These are phyloP conservation scores for Apiotrichum sp. DNA, from an alignment of 1,284 basidiomycete genomes.

Conservation along the genomic window DNA sequence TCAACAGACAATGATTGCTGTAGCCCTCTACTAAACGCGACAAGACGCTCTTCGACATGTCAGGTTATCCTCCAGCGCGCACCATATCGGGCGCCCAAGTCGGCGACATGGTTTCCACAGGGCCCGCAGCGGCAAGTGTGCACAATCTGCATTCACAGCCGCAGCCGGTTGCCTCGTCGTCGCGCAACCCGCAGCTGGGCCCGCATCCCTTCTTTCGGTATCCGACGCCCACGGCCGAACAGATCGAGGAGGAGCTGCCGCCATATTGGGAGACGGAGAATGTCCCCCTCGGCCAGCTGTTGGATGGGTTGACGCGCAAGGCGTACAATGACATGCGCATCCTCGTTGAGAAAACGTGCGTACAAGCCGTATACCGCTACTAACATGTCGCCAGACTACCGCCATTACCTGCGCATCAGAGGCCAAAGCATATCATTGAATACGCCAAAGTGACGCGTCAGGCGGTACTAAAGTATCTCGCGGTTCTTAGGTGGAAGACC, in stretches of 20 bases:
- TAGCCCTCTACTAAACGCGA: background rate
- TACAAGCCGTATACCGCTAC: background rate
- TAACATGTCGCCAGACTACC: constrained; percentile 15
- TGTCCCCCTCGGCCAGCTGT: constrained; percentile 29
- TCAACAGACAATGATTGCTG: too few species aligned
- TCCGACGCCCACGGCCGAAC: constrained; percentile 32
- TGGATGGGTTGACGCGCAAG: constrained; percentile 33
- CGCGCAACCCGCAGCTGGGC: constrained; percentile 36
- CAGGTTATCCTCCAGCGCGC: background rate
- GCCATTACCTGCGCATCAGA: constrained; percentile 20
- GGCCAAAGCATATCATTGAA: constrained; percentile 37
- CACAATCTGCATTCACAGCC: constrained; percentile 10
- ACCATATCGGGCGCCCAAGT: background rate
- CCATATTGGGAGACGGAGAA: constrained; percentile 38
- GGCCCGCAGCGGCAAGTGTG: background rate
- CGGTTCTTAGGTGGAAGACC: constrained; percentile 41
- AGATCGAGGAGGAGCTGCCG: constrained; percentile 39
- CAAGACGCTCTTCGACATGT: background rate
- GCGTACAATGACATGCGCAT: constrained; percentile 33
- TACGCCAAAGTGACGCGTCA: constrained; percentile 40
- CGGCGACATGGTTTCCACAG: background rate
- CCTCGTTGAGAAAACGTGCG: constrained; percentile 34
- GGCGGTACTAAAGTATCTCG: constrained; percentile 40
- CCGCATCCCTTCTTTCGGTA: constrained; percentile 38
- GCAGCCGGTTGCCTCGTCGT: constrained; percentile 14